A percentile compares a stretch with the other conserved stretches of the same genome.
phyloP scores from a whole-genome alignment of 306 rosid species.

The Dryas alaskensis region DNA sequence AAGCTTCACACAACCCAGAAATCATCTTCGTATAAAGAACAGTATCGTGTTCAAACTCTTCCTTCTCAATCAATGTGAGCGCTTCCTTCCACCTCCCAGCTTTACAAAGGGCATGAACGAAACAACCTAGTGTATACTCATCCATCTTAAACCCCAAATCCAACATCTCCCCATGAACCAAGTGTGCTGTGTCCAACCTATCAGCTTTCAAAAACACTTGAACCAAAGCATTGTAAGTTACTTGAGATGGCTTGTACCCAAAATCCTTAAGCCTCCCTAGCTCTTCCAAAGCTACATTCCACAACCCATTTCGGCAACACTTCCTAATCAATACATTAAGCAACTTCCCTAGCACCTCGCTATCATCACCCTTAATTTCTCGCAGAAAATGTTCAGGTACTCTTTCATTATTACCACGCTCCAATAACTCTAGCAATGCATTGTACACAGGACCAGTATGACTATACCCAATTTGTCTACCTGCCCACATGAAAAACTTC shows the following conservation, averaged over 20 bases:
- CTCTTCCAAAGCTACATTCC: slow-evolving; percentile 80
- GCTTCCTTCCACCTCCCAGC: slow-evolving; percentile 63
- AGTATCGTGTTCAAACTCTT: slow-evolving; percentile 55
- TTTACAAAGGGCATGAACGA: slow-evolving; percentile 61
- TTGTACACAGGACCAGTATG: slow-evolving; percentile 47
- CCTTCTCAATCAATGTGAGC: slow-evolving; percentile 53
- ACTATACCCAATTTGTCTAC: slow-evolving; percentile 70
- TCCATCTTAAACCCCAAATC: slow-evolving; percentile 63
- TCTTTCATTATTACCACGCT: slow-evolving; percentile 31
- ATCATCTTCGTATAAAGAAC: slow-evolving; percentile 68
- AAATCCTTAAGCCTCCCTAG: slow-evolving; percentile 84
- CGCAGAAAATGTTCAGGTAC: slow-evolving; percentile 39
- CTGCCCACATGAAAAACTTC: slow-evolving; percentile 68
- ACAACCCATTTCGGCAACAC: slow-evolving; percentile 72
- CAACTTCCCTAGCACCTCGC: slow-evolving; percentile 55
- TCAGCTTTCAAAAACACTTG: slow-evolving; percentile 69
- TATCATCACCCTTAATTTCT: slow-evolving; percentile 58
- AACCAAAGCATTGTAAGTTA: slow-evolving; percentile 66
- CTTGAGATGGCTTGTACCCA: slow-evolving; percentile 59
- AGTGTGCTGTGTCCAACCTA: slow-evolving; percentile 61
- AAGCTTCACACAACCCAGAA: slow-evolving; percentile 79
- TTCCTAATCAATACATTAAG: slow-evolving; percentile 64
- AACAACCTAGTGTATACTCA: slow-evolving; percentile 55
- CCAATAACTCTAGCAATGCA: slow-evolving; percentile 49
- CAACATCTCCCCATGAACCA: slow-evolving; percentile 74